Conservation (phyloP, 2,329 filamentous ascomycete species). For the Biscogniauxia marginata region DNA sequence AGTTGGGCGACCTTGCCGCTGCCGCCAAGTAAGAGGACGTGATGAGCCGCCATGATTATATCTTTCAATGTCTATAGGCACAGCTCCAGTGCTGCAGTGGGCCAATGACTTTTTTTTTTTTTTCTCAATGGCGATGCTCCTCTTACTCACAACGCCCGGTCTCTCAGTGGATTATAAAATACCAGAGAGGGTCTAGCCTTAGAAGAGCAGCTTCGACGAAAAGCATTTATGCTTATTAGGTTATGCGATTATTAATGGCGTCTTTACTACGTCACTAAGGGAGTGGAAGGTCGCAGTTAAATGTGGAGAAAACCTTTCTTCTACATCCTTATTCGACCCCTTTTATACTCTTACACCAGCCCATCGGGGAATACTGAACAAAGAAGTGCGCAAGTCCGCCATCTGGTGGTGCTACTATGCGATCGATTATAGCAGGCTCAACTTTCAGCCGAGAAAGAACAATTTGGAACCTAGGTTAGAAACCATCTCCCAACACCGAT, state of each 20-base stretch:
- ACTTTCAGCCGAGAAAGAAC: too few species aligned
- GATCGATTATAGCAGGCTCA: too few species aligned
- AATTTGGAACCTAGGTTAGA: too few species aligned
- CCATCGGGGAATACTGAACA: neutral
- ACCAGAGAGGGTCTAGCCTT: too few species aligned
- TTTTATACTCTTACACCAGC: neutral
- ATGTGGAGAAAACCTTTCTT: neutral
- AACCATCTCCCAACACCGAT: too few species aligned
- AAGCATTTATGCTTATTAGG: neutral
- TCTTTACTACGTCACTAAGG: neutral
- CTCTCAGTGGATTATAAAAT: too few species aligned
- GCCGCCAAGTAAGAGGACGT: conserved; percentile 74
- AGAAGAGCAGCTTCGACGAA: neutral
- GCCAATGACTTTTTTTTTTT: too few species aligned
- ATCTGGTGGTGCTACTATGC: too few species aligned
- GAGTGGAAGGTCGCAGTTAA: neutral
- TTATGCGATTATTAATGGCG: neutral
- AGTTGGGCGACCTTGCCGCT: conserved; percentile 77
- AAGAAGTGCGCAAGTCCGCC: too few species aligned
- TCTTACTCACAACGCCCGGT: neutral
- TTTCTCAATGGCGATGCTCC: too few species aligned
- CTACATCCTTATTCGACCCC: neutral
- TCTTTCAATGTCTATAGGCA: too few species aligned
- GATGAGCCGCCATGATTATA: conserved; percentile 24
- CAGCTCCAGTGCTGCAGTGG: too few species aligned